Evolutionary conservation across 345 rosid genomes (phyloP).

Genomic region (Passiflora organensis): DNA sequence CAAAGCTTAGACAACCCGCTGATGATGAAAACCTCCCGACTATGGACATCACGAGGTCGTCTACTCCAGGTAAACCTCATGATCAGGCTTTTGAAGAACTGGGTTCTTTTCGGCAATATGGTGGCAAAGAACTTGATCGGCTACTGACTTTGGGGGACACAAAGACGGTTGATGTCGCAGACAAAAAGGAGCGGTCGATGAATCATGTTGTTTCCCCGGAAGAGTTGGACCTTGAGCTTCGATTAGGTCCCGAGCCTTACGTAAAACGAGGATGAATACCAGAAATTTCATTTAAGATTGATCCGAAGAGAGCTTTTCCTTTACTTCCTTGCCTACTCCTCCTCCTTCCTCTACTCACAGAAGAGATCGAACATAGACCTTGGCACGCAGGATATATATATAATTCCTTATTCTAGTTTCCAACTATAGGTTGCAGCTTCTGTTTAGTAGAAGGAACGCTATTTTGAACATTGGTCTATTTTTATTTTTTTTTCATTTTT

Average conservation of each 20-base stretch:
- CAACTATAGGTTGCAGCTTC: neutral
- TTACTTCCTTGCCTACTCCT: neutral
- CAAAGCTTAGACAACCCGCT: slow-evolving; percentile 17
- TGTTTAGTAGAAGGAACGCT: neutral
- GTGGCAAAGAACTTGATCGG: neutral
- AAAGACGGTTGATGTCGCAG: neutral
- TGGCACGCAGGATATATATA: neutral
- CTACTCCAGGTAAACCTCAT: neutral
- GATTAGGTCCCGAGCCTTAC: slow-evolving; percentile 20
- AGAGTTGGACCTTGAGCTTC: slow-evolving; percentile 21
- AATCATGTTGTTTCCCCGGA: neutral
- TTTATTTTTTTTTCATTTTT: no score
- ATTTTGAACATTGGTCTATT: neutral
- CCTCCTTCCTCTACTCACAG: neutral
- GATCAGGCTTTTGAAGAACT: neutral
- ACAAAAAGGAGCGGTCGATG: neutral
- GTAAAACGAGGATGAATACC: neutral
- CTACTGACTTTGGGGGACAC: neutral
- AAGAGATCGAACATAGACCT: no score
- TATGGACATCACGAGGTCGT: slow-evolving; percentile 15
- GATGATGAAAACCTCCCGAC: slow-evolving; percentile 24
- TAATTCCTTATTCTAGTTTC: neutral
- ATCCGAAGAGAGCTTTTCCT: slow-evolving; percentile 10
- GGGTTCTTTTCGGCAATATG: no score
- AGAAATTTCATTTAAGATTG: slow-evolving; percentile 1